These are phyloP conservation scores for Aspergillus olivimuriae DNA, from an alignment of 495 filamentous ascomycete genomes.

Conservation along the genomic window DNA sequence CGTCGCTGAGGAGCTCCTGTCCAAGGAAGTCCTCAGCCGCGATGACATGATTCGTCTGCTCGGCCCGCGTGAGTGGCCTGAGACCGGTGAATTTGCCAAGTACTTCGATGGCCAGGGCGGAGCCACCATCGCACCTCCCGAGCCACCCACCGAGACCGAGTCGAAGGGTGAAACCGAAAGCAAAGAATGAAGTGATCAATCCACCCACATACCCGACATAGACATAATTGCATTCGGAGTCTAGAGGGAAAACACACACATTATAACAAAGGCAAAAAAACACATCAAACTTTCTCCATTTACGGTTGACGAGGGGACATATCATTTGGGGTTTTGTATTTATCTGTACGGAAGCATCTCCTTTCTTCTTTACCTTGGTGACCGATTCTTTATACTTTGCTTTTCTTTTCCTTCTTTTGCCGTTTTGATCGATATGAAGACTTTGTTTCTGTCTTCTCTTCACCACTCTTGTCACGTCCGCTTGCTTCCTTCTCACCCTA, in stretches of 20 bases:
- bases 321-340: conserved; percentile 34
- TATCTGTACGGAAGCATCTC: conserved; percentile 29
- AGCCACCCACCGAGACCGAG: conserved; percentile 43
- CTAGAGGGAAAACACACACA: not conserved
- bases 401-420: conserved; percentile 16
- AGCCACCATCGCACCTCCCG: conserved; percentile 50
- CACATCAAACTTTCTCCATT: too few species aligned
- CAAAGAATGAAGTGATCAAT: conserved; percentile 41
- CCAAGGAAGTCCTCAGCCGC: conserved; percentile 81
- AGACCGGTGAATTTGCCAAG: conserved; percentile 83
- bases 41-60: conserved; percentile 89
- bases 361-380: conserved; percentile 19
- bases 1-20: conserved; percentile 86
- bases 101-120: conserved; percentile 66
- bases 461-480: conserved; percentile 11
- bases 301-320: conserved; percentile 16
- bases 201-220: conserved; percentile 38
- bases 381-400: too few species aligned
- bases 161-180: conserved; percentile 24
- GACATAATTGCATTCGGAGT: conserved; percentile 5
- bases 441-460: conserved; percentile 18
- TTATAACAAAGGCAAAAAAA: conserved; percentile 1
- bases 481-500: not conserved
- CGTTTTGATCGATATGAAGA: conserved; percentile 18
- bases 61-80: conserved; percentile 73